Conservation (phyloP, 1,284 basidiomycete genomes). For the Rhodotorula mucilaginosa region DNA sequence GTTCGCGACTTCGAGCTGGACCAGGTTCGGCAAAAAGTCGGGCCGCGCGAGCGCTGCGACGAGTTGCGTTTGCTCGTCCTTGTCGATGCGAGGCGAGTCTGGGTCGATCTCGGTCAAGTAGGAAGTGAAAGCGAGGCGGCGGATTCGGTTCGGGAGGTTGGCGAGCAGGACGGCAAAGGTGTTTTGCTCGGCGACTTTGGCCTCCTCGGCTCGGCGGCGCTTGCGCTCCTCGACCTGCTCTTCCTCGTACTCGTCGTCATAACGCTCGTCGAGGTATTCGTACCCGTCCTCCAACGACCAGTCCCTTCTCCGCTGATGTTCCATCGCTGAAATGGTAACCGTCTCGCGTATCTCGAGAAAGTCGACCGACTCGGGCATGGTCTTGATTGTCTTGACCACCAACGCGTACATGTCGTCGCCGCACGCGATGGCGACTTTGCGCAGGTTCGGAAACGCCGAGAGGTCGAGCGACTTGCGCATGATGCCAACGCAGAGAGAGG, state of each 20-base stretch:
- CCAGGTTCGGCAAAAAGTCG: neutral
- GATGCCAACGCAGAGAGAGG: conserved; percentile 11
- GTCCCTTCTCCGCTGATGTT: neutral
- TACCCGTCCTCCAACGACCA: neutral
- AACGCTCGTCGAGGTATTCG: neutral
- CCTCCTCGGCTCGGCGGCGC: neutral
- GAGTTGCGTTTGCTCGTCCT: neutral
- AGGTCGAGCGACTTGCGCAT: conserved; percentile 13
- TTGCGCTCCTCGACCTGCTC: neutral
- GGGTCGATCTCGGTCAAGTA: conserved; percentile 53
- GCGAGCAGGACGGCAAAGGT: conserved; percentile 74
- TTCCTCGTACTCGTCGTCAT: neutral
- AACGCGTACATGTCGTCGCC: neutral
- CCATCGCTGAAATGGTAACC: neutral
- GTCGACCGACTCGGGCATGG: neutral
- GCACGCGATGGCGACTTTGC: neutral
- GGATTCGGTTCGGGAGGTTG: conserved; percentile 55
- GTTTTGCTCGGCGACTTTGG: conserved; percentile 56
- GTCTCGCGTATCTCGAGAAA: neutral
- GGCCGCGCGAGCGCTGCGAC: neutral
- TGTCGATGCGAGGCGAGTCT: neutral
- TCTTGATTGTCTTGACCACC: neutral
- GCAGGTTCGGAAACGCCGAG: neutral
- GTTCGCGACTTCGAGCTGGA: neutral
- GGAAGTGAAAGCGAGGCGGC: conserved; percentile 52